These are phyloP conservation scores for Gilbertella persicaria DNA, from an alignment of 371 early-diverging fungal genomes.

Conservation along the genomic window DNA sequence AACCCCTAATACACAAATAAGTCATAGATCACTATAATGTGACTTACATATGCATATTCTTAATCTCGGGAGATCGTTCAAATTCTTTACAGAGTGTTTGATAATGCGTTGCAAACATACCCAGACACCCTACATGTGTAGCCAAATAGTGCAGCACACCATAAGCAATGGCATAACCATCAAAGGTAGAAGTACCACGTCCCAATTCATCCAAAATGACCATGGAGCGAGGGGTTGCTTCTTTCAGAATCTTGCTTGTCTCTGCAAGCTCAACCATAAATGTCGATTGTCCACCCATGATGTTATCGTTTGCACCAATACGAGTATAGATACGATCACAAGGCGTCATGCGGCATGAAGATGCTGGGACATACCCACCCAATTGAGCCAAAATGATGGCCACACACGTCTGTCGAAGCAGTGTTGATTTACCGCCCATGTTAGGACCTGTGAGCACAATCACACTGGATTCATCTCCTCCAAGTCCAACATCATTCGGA, in stretches of 20 bases:
- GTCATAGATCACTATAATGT: neutral
- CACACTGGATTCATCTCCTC: conserved; percentile 72
- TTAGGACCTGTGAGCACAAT: conserved; percentile 99
- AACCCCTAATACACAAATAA: conserved; percentile 59
- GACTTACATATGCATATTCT: conserved; percentile 67
- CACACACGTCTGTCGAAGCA: conserved; percentile 95
- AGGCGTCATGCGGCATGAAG: conserved; percentile 74
- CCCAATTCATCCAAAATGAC: conserved; percentile 99
- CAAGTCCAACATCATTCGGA: conserved; percentile 90
- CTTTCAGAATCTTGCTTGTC: conserved; percentile 90
- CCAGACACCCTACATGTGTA: conserved; percentile 83
- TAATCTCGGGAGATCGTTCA: conserved; percentile 61
- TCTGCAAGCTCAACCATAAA: conserved; percentile 99
- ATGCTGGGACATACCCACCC: conserved; percentile 96
- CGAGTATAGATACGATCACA: conserved; percentile 98
- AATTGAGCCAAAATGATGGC: conserved; percentile 98
- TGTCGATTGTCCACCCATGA: conserved; percentile 97
- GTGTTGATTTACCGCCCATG: conserved; percentile 96
- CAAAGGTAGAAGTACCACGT: conserved; percentile 98
- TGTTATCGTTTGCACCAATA: conserved; percentile 98
- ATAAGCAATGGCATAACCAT: conserved; percentile 98
- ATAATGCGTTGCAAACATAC: conserved; percentile 98
- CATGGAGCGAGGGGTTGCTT: conserved; percentile 93
- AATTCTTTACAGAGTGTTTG: conserved; percentile 89
- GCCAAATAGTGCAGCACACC: conserved; percentile 90